Percentiles rank a stretch among this genome's conserved stretches.
Evolutionary conservation across 768 basidiomycete genomes (phyloP).

Genomic region (Terana coerulea): DNA sequence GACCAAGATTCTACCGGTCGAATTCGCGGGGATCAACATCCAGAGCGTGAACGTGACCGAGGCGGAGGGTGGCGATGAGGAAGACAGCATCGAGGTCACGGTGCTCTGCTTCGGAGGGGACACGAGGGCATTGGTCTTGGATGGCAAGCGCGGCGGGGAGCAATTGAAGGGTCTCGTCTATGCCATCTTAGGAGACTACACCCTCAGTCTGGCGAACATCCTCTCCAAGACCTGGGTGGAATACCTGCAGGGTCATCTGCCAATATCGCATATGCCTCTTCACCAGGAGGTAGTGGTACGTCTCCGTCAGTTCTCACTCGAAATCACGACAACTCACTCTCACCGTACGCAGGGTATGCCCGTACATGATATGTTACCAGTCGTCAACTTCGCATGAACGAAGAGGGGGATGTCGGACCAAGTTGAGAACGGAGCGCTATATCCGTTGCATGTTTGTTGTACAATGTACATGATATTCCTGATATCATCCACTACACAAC

Average conservation of each 20-base stretch:
- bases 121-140: conserved; percentile 1
- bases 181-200: not conserved
- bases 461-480: no score
- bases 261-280: not conserved
- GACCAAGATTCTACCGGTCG: conserved; percentile 4
- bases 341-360: no score
- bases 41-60: not conserved
- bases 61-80: not conserved
- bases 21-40: conserved; percentile 6
- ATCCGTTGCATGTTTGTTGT: no score
- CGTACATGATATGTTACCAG: no score
- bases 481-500: no score
- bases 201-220: not conserved
- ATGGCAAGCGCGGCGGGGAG: conserved; percentile 10
- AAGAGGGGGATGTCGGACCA: no score
- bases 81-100: conserved; percentile 5
- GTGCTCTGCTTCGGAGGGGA: conserved; percentile 5
- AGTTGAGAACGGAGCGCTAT: no score
- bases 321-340: no score
- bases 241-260: conserved; percentile 4
- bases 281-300: no score
- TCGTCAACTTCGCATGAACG: no score
- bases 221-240: conserved; percentile 3
- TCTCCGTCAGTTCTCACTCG: no score
- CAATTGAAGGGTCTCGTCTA: conserved; percentile 10